phyloP scores from a whole-genome alignment of 176 grass and related monocot species.

The Secale cereale region DNA sequence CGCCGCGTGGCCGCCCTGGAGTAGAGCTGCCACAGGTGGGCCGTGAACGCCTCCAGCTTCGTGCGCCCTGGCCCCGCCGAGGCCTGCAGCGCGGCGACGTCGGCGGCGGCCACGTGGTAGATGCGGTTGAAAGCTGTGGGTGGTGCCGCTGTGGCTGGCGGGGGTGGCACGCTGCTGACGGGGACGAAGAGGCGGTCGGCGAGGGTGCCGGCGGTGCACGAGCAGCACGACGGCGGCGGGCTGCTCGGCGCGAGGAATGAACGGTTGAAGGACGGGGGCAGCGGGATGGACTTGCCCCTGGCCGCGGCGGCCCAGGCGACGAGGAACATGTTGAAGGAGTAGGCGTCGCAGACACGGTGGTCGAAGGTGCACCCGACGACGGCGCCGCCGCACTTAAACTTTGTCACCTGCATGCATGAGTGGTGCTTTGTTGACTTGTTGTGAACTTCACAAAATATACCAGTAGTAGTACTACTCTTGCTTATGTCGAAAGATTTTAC shows the following conservation, averaged over 20 bases:
- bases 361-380: constrained; percentile 76
- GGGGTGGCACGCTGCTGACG: constrained; percentile 10
- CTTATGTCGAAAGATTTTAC: too few relatives aligned
- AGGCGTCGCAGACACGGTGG: constrained; percentile 81
- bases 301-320: constrained; percentile 55
- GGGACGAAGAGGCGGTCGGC: constrained; percentile 32
- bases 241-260: constrained; percentile 43
- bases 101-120: constrained; percentile 39
- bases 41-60: constrained; percentile 67
- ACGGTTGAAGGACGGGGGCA: constrained; percentile 41
- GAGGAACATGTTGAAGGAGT: constrained; percentile 90
- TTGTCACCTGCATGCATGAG: constrained; percentile 43
- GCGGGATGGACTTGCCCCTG: neutral
- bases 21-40: constrained; percentile 55
- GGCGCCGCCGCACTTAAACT: constrained; percentile 54
- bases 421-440: too few relatives aligned
- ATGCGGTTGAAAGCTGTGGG: constrained; percentile 38
- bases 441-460: too few relatives aligned
- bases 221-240: neutral
- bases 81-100: constrained; percentile 40
- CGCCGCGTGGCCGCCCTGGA: constrained; percentile 24
- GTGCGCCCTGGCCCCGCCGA: constrained; percentile 26
- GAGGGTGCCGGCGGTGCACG: constrained; percentile 29
- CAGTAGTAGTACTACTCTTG: too few relatives aligned
- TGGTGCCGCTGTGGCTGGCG: neutral